Percentiles rank a stretch among this genome's conserved stretches.
phyloP scores from a whole-genome alignment of 1,284 basidiomycete genomes.

The Ganoderma resinaceum region DNA sequence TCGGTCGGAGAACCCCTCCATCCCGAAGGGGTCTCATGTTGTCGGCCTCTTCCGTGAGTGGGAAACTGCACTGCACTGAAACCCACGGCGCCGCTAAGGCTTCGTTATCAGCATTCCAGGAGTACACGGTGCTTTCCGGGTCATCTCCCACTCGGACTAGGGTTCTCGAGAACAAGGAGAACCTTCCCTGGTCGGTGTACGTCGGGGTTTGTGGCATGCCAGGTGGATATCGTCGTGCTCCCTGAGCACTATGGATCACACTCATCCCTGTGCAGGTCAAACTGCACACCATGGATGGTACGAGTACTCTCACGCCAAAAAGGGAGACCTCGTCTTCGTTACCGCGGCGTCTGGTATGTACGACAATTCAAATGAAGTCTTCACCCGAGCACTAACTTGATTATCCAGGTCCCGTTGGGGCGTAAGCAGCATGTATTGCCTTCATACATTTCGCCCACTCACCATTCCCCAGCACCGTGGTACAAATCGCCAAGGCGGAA shows the following conservation, averaged over 20 bases:
- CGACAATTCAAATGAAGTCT: not conserved
- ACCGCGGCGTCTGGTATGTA: slow-evolving; percentile 31
- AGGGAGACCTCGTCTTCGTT: slow-evolving; percentile 37
- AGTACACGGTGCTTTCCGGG: slow-evolving; percentile 29
- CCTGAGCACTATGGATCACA: too few species aligned
- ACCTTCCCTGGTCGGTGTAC: slow-evolving; percentile 41
- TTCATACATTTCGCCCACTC: too few species aligned
- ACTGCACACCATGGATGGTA: slow-evolving; percentile 38
- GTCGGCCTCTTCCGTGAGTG: slow-evolving; percentile 42
- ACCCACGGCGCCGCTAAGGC: slow-evolving; percentile 6
- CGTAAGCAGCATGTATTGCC: slow-evolving; percentile 16
- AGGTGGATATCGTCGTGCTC: slow-evolving; percentile 25
- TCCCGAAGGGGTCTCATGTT: slow-evolving; percentile 52
- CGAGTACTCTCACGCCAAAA: slow-evolving; percentile 32
- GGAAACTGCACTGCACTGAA: not conserved
- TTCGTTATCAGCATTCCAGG: slow-evolving; percentile 27
- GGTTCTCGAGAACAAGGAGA: slow-evolving; percentile 35
- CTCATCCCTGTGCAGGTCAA: slow-evolving; percentile 25
- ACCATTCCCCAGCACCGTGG: slow-evolving; percentile 44
- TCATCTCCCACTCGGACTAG: slow-evolving; percentile 1
- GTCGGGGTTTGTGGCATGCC: slow-evolving; percentile 43
- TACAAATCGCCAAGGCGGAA: slow-evolving; percentile 69
- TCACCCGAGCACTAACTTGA: not conserved
- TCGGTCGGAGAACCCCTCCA: slow-evolving; percentile 47
- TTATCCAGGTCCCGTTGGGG: slow-evolving; percentile 29